Percentiles rank a stretch among this genome's conserved stretches.
Conservation (phyloP, 441 rosid species). For the Manihot esculenta region DNA sequence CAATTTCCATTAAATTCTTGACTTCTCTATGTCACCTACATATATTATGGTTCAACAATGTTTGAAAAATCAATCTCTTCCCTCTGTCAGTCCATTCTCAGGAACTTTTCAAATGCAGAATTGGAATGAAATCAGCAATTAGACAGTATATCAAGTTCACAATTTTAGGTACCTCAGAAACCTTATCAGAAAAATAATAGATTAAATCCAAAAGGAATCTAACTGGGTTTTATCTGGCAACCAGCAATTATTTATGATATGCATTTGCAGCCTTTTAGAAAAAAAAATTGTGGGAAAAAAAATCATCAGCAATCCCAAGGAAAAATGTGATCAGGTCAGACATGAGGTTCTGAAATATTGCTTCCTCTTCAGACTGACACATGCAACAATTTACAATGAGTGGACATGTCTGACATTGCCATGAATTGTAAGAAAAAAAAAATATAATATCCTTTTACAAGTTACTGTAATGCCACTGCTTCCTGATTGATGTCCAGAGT, state of each 20-base stretch:
- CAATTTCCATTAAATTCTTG: slow-evolving; percentile 13
- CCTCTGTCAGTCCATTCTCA: no score
- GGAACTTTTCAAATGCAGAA: background rate
- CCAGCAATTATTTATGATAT: background rate
- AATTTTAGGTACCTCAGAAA: background rate
- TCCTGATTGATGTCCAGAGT: no score
- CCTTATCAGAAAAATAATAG: background rate
- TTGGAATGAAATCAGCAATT: background rate
- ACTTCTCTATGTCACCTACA: no score
- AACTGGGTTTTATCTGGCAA: background rate
- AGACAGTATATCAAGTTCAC: background rate
- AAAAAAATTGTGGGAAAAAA: background rate
- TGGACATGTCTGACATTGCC: slow-evolving; percentile 8
- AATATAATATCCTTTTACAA: no score
- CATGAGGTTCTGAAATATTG: slow-evolving; percentile 17
- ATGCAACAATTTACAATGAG: background rate
- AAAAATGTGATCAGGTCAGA: background rate
- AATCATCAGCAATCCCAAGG: slow-evolving; percentile 26
- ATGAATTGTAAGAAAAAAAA: no score
- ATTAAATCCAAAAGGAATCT: background rate
- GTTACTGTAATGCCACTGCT: no score
- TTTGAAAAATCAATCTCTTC: no score
- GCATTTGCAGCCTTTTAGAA: background rate
- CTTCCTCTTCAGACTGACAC: slow-evolving; percentile 16
- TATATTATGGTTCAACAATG: no score